Percentiles rank a stretch among this genome's conserved stretches.
Conservation (phyloP, 495 filamentous ascomycete species). For the Letharia lupina region DNA sequence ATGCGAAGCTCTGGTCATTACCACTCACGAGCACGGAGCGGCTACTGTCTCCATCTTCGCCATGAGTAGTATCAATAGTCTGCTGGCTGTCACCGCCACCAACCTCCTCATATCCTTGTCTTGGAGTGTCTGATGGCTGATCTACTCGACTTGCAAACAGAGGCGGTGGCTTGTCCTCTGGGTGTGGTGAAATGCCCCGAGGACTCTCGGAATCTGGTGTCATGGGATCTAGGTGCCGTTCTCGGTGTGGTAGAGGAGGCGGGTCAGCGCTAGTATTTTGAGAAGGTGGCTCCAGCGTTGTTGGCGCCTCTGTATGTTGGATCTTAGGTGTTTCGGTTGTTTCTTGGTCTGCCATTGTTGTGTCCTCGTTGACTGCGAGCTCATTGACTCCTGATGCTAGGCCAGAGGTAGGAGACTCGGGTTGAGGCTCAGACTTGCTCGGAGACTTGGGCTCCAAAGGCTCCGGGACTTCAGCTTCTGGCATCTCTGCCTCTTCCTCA, state of each 20-base stretch:
- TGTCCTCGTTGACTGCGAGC: slow-evolving; percentile 44
- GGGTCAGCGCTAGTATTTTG: slow-evolving; percentile 16
- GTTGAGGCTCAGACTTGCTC: slow-evolving; percentile 30
- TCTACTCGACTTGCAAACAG: slow-evolving; percentile 41
- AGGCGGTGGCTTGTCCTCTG: slow-evolving; percentile 62
- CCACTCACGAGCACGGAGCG: slow-evolving; percentile 26
- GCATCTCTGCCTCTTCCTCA: slow-evolving; percentile 26
- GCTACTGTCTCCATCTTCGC: slow-evolving; percentile 27
- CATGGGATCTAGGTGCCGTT: slow-evolving; percentile 18
- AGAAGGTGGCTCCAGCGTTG: slow-evolving; percentile 8
- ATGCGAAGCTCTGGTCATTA: slow-evolving; percentile 32
- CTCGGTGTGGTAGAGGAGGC: slow-evolving; percentile 24
- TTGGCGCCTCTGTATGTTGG: slow-evolving; percentile 7
- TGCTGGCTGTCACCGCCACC: slow-evolving; percentile 26
- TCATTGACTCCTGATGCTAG: slow-evolving; percentile 44
- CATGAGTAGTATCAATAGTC: slow-evolving; percentile 24
- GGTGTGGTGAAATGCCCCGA: slow-evolving; percentile 41
- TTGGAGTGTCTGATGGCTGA: slow-evolving; percentile 17
- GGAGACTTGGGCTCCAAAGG: slow-evolving; percentile 15
- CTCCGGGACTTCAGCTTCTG: slow-evolving; percentile 19
- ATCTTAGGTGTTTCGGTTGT: slow-evolving; percentile 10
- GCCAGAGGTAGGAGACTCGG: slow-evolving; percentile 42
- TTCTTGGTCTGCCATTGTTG: slow-evolving; percentile 29
- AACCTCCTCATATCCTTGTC: slow-evolving; percentile 23
- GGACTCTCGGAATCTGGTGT: slow-evolving; percentile 17